Conservation (phyloP, 2,329 filamentous ascomycete species). For the Talaromyces funiculosus region DNA sequence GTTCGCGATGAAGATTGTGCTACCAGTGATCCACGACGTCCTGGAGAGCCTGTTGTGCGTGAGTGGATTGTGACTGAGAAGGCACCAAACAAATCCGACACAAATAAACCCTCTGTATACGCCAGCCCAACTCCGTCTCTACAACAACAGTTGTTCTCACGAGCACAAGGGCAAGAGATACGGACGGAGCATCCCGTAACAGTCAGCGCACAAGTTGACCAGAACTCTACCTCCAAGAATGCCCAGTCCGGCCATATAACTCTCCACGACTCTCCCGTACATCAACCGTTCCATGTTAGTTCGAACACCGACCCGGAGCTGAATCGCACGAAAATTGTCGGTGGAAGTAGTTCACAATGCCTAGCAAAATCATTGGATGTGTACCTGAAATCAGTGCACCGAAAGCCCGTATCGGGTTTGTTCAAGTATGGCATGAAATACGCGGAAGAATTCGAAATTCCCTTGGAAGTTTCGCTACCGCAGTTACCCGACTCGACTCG, state of each 20-base stretch:
- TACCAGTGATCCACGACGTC: constrained; percentile 23
- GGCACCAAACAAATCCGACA: not conserved
- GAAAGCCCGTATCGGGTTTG: constrained; percentile 6
- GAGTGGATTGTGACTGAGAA: constrained; percentile 12
- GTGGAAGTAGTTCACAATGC: constrained; percentile 10
- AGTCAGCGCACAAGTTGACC: not conserved
- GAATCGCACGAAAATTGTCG: constrained; percentile 9
- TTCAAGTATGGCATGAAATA: constrained; percentile 9
- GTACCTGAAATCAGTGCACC: constrained; percentile 7
- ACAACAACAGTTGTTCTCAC: constrained; percentile 5
- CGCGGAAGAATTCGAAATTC: constrained; percentile 7
- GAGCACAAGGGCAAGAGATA: not conserved
- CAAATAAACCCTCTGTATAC: not conserved
- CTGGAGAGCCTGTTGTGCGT: constrained; percentile 11
- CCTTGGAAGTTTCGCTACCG: constrained; percentile 9
- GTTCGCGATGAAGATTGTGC: constrained; percentile 19
- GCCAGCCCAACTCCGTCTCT: constrained; percentile 5
- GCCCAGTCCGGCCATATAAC: not conserved
- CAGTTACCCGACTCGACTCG: not conserved
- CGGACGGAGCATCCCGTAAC: not conserved
- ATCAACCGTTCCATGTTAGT: constrained; percentile 12
- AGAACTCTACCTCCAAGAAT: not conserved
- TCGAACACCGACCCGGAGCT: constrained; percentile 6
- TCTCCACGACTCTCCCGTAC: constrained; percentile 8
- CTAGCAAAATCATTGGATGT: constrained; percentile 9